Conservation (phyloP, 176 grass and related monocot species). For the Oryza longistaminata region DNA sequence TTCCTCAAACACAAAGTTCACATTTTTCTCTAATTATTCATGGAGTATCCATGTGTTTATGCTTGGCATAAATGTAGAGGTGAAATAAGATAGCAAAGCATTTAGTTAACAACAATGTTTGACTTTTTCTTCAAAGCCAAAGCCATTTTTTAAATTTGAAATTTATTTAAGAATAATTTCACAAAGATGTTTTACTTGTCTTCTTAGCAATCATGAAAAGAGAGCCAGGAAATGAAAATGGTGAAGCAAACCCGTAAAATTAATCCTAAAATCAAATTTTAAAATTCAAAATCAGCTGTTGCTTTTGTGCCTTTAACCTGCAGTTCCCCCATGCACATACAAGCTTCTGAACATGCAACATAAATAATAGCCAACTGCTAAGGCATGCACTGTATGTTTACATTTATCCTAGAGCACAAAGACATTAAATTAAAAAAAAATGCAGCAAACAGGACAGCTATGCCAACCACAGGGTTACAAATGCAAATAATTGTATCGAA, state of each 20-base stretch:
- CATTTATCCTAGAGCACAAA: constrained; percentile 3
- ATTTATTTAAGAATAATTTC: background rate
- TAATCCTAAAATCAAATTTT: no score
- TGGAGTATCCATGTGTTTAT: constrained; percentile 11
- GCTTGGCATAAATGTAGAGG: constrained; percentile 17
- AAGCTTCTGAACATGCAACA: constrained; percentile 1
- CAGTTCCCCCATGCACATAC: background rate
- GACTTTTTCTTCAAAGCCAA: no score
- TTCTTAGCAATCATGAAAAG: background rate
- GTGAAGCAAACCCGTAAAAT: background rate
- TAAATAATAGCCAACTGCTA: background rate
- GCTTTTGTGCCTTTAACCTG: no score
- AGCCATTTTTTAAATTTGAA: no score
- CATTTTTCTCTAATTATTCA: background rate
- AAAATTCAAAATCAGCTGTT: no score
- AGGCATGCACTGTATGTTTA: background rate
- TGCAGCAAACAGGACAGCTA: background rate
- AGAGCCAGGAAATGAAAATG: background rate
- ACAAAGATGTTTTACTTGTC: background rate
- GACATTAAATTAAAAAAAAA: background rate
- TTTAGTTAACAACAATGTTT: background rate
- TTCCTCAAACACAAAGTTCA: background rate
- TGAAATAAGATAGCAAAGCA: background rate
- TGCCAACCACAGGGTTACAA: background rate
- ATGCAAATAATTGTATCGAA: background rate